phyloP scores from a whole-genome alignment of 2,329 filamentous ascomycete species.

The Diaporthe australafricana region DNA sequence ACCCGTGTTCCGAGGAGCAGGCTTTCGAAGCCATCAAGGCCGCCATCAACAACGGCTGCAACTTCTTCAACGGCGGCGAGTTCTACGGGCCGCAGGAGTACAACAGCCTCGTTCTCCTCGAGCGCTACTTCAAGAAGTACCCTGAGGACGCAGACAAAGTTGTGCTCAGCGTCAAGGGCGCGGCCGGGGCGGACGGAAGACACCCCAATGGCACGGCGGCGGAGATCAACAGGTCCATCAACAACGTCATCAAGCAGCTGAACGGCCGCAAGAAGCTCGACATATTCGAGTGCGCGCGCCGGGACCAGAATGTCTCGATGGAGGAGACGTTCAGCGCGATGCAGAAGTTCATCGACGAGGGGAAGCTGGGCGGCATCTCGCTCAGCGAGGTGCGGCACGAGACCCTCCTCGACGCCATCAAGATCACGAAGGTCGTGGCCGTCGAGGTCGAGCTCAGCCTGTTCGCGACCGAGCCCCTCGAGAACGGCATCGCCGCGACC shows the following conservation, averaged over 20 bases:
- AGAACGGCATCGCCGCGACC: constrained; percentile 61
- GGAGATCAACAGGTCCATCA: constrained; percentile 66
- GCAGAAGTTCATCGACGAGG: constrained; percentile 60
- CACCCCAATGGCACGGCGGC: constrained; percentile 63
- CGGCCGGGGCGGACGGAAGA: constrained; percentile 48
- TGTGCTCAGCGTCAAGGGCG: constrained; percentile 74
- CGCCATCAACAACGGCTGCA: constrained; percentile 57
- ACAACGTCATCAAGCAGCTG: constrained; percentile 63
- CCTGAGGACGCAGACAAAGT: constrained; percentile 73
- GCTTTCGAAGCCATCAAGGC: constrained; percentile 67
- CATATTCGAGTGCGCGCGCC: constrained; percentile 68
- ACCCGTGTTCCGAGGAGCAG: constrained; percentile 56
- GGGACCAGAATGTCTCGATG: constrained; percentile 62
- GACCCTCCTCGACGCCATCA: constrained; percentile 61
- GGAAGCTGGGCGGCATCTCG: constrained; percentile 62
- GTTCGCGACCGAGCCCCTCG: constrained; percentile 59
- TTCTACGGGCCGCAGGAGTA: constrained; percentile 71
- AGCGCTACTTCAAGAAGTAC: constrained; percentile 72
- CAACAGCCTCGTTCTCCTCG: constrained; percentile 69
- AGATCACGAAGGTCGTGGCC: constrained; percentile 56
- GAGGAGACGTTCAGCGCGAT: constrained; percentile 57
- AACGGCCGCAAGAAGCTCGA: constrained; percentile 71
- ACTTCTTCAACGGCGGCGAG: constrained; percentile 72
- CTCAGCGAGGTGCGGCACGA: constrained; percentile 63
- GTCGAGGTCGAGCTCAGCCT: constrained; percentile 67